phyloP scores from a whole-genome alignment of 805 yeast genomes.

The Kazachstania martiniae region DNA sequence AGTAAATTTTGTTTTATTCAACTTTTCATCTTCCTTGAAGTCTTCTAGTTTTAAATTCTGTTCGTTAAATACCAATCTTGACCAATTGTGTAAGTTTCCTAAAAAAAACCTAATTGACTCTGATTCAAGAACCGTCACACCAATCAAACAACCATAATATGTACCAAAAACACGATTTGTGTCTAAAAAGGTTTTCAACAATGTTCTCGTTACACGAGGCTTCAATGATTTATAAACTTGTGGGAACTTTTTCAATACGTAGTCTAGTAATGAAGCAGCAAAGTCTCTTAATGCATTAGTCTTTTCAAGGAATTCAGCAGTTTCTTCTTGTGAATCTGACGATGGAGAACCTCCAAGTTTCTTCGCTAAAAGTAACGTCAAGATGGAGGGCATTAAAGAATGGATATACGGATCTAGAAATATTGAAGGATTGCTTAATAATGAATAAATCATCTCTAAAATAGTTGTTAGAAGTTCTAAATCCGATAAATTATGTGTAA shows the following conservation, averaged over 20 bases:
- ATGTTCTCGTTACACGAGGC: slow-evolving; percentile 88
- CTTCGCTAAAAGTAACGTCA: slow-evolving; percentile 82
- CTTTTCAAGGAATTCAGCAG: slow-evolving; percentile 29
- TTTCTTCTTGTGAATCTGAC: slow-evolving; percentile 11
- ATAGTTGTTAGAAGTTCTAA: slow-evolving; percentile 64
- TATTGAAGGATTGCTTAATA: slow-evolving; percentile 71
- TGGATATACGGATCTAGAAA: slow-evolving; percentile 94
- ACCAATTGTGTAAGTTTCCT: slow-evolving; percentile 82
- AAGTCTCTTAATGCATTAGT: slow-evolving; percentile 67
- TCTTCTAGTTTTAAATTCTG: slow-evolving; percentile 16
- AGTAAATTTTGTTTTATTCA: slow-evolving; percentile 22
- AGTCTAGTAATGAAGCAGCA: slow-evolving; percentile 72
- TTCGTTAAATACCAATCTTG: slow-evolving; percentile 41
- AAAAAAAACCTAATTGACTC: slow-evolving; percentile 80
- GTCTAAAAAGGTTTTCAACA: slow-evolving; percentile 83
- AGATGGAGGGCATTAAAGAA: slow-evolving; percentile 91
- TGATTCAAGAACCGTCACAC: slow-evolving; percentile 71
- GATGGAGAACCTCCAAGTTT: slow-evolving; percentile 52
- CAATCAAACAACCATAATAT: slow-evolving; percentile 83
- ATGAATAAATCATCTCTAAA: slow-evolving; percentile 79
- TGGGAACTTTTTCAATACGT: slow-evolving; percentile 71
- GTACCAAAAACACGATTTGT: slow-evolving; percentile 78
- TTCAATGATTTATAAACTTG: slow-evolving; percentile 79
- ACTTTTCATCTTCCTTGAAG: slow-evolving; percentile 4
- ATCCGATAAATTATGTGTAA: slow-evolving; percentile 75